Percentiles rank a stretch among this genome's conserved stretches.
phyloP scores from a whole-genome alignment of 441 rosid species.

The Arabidopsis lyrata region DNA sequence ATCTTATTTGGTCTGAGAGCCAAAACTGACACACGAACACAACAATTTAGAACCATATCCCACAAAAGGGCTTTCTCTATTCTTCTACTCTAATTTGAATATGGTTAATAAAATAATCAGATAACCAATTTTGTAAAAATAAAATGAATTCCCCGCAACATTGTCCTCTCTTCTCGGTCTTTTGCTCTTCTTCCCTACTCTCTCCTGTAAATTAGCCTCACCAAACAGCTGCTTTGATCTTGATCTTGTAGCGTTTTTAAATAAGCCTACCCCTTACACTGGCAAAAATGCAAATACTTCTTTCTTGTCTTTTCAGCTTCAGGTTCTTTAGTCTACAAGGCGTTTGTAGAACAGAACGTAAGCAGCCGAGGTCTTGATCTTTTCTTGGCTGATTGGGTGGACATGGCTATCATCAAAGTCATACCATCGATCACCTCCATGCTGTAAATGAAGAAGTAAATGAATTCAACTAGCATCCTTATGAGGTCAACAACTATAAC shows the following conservation, averaged over 20 bases:
- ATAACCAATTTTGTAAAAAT: conserved; percentile 19
- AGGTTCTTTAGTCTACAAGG: conserved; percentile 49
- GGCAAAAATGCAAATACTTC: conserved; percentile 33
- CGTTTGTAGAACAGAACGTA: conserved; percentile 98
- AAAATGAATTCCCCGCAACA: conserved; percentile 31
- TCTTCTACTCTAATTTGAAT: conserved; percentile 37
- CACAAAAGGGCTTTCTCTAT: conserved; percentile 36
- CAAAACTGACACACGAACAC: conserved; percentile 24
- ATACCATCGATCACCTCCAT: conserved; percentile 91
- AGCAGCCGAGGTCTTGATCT: conserved; percentile 93
- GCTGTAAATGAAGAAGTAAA: conserved; percentile 54
- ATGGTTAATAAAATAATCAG: conserved; percentile 41
- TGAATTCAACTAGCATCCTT: background rate
- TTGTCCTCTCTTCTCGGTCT: background rate
- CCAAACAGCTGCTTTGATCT: background rate
- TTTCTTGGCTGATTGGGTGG: conserved; percentile 71
- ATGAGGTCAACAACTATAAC: conserved; percentile 4
- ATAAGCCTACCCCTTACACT: conserved; percentile 7
- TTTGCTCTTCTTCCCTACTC: background rate
- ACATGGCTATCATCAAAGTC: conserved; percentile 96
- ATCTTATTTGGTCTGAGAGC: background rate
- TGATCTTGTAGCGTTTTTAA: conserved; percentile 26
- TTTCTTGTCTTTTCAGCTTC: conserved; percentile 10
- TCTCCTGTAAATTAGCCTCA: conserved; percentile 11
- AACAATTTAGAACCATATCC: conserved; percentile 37